Base-by-base conservation (phyloP, 495 filamentous ascomycete genomes). In the Thermothielavioides terrestris region DNA sequence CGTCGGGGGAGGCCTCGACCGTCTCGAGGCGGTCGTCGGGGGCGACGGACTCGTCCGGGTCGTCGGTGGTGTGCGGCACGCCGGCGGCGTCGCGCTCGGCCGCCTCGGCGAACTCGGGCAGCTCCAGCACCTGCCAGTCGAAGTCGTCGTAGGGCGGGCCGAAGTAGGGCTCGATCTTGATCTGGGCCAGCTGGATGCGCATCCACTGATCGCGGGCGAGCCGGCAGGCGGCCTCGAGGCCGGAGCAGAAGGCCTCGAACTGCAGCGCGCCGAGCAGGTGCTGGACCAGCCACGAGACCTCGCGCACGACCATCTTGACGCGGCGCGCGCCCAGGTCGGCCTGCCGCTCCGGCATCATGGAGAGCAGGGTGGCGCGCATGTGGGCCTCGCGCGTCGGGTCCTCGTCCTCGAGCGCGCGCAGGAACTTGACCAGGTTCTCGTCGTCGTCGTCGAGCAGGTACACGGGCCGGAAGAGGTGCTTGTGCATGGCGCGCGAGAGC, bases 131-230 rank as follows among this genome's bases (percentile, higher is more conserved):
- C 49, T 68, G 65, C 65, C 65, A 68, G 46, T 68, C 65, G n/a
- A 62, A 68, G 45, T 68, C 65, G 46, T 68, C 65, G 35, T 66
- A 68, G 0, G 65, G 65, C 28, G 65, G 65, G 2, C 65, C 65
- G 27, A 68, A 68, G 39, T 68, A 68, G 4, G 65, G 63, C 57
- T 68, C 65, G 48, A 68, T 63, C 59, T 68, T 68, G 47, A 68
- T 62, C 5, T 49, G 20, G 5, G 65, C 58, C 3, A 59, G 37
- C 42, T 68, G 65, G 50, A 68, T 68, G 42, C 57, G 58, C 52
- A 62, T 60, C 65, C 65, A 68, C 54, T 66, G 61, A 38, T 62
- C 57, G 43, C 65, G 61, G 0, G 65, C 62, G 3, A 68, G 52
- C 27, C 31, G 40, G 59, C 65, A 68, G 1, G 63, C 62, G 7